Base-by-base conservation (phyloP, 352 stramenopile genomes). In the Phytophthora uliginosa region DNA sequence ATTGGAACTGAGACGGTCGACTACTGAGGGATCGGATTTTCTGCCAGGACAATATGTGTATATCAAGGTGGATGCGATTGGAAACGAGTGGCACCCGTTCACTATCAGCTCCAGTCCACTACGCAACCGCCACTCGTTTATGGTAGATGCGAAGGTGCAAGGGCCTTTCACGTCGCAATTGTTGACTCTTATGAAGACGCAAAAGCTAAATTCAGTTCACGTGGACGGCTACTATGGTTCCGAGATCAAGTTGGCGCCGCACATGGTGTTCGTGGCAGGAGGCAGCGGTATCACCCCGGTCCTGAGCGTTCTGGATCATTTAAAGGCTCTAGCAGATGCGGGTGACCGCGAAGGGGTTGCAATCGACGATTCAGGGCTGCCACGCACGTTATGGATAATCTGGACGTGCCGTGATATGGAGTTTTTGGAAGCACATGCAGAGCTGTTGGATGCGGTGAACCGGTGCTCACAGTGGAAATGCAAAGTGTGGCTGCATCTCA, bases 181-280 rank as follows among this genome's bases (percentile, higher is more conserved):
- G 8, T 55, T 92, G 12, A 76, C 74, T 24, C 34, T 91, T 50
- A 80, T 90, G 38, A 75, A 82, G 62, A 73, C 20, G 1, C 76
- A 88, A 9, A 73, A 78, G 18, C 65, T 95, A 22, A 28, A 69
- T 4, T 77, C 51, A 9, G 74, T 93, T n/a, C 74, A 81, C 20
- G 64, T 95, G 33, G 88, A 95, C 63, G 86, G 88, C 45, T 95
- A 91, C 67, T 95, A 94, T 66, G 88, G 86, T 22, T 82, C 84
- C 1, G 68, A 63, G 47, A 85, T 94, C 26, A 57, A 82, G 42
- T 42, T 81, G 42, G 63, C 77, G 56, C 67, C 73, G 20, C 77
- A 91, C 60, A 93, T 93, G 86, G 75, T 93, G 4, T 88, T 94
- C 53, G 55, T 94, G 38, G 86, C 84, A 31, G 88, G 84, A 50